phyloP scores from a whole-genome alignment of 2,329 filamentous ascomycete species.

The Diplodia seriata region DNA sequence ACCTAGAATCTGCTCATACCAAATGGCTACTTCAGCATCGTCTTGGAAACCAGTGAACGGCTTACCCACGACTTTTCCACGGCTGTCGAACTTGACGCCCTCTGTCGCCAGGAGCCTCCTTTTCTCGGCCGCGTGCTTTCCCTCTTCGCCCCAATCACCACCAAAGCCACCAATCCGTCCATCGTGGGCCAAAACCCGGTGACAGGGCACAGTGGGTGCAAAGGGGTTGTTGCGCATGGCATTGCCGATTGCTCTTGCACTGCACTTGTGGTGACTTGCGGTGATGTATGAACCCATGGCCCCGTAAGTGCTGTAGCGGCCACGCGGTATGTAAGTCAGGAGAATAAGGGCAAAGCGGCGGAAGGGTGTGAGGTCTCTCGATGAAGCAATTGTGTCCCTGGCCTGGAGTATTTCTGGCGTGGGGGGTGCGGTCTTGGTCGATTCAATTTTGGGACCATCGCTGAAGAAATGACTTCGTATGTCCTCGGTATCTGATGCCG shows the following conservation, averaged over 20 bases:
- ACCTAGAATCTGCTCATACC: conserved; percentile 7
- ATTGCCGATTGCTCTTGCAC: conserved; percentile 43
- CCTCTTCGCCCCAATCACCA: conserved; percentile 57
- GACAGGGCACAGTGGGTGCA: conserved; percentile 53
- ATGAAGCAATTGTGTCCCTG: conserved; percentile 52
- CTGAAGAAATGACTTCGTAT: conserved; percentile 44
- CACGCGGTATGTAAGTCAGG: conserved; percentile 45
- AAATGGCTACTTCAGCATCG: neutral
- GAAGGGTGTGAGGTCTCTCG: conserved; percentile 58
- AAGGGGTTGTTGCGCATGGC: conserved; percentile 46
- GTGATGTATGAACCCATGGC: conserved; percentile 45
- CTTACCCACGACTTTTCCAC: conserved; percentile 51
- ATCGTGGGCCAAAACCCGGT: conserved; percentile 47
- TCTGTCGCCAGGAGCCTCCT: conserved; percentile 51
- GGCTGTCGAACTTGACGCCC: conserved; percentile 54
- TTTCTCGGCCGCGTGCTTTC: conserved; percentile 52
- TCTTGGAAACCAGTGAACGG: conserved; percentile 32
- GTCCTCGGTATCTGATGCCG: conserved; percentile 5
- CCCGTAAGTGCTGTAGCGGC: conserved; percentile 47
- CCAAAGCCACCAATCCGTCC: conserved; percentile 53
- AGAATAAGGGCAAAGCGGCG: conserved; percentile 48
- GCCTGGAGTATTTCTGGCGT: conserved; percentile 36
- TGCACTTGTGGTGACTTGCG: conserved; percentile 41
- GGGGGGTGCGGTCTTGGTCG: conserved; percentile 12
- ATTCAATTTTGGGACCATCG: neutral